phyloP scores from a whole-genome alignment of 108 stramenopile genomes.

The Tribonema minus region DNA sequence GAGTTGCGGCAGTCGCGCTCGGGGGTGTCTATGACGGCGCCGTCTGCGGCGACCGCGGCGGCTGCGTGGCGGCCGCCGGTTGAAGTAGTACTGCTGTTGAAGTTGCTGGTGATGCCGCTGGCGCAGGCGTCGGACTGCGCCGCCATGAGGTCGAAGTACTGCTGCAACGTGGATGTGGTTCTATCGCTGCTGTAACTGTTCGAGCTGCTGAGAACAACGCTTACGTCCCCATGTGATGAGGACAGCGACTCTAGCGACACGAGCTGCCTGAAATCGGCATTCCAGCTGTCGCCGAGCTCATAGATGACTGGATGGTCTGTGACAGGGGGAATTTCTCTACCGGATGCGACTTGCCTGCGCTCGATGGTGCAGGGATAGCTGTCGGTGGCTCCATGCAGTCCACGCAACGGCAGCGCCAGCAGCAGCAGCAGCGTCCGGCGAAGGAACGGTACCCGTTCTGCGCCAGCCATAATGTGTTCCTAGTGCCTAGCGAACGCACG shows the following conservation, averaged over 20 bases:
- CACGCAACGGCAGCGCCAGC: too few relatives aligned
- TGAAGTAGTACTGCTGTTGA: too few relatives aligned
- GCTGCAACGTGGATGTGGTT: not conserved
- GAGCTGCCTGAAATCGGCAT: not conserved
- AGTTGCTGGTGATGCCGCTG: not conserved
- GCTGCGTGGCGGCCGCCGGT: too few relatives aligned
- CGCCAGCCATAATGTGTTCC: too few relatives aligned
- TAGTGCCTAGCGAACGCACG: too few relatives aligned
- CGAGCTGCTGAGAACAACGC: not conserved
- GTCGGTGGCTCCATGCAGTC: too few relatives aligned
- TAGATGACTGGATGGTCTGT: not conserved
- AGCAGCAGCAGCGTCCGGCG: too few relatives aligned
- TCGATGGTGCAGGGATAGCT: not conserved
- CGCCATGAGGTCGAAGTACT: not conserved
- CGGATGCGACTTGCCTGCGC: not conserved
- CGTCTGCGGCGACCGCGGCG: not conserved
- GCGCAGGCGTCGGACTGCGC: not conserved
- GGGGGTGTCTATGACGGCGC: not conserved
- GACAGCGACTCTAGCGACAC: not conserved
- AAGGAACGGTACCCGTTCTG: too few relatives aligned
- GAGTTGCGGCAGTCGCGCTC: too few relatives aligned
- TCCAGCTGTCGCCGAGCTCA: not conserved
- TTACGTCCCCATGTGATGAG: not conserved
- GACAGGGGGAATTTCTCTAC: not conserved
- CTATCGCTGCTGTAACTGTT: not conserved